A percentile compares a stretch with the other conserved stretches of the same genome.
Conservation (phyloP, 192 early-diverging fungal genomes). For the Coemansia guatemalensis region DNA sequence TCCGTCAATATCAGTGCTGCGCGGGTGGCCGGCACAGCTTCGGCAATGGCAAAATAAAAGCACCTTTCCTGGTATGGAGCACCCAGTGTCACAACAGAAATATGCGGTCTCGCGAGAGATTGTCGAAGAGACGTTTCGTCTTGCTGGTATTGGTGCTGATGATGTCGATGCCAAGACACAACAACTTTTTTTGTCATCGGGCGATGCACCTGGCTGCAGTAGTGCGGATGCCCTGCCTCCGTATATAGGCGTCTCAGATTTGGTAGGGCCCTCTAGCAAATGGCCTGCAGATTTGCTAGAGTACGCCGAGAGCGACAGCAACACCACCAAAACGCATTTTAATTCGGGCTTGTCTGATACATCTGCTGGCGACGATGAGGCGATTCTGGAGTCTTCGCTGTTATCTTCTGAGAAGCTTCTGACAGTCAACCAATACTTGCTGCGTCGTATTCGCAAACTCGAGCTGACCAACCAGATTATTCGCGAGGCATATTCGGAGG, state of each 20-base stretch:
- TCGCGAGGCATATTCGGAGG: conserved; percentile 47
- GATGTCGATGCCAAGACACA: not conserved
- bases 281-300: not conserved
- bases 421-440: conserved; percentile 29
- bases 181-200: not conserved
- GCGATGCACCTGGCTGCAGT: not conserved
- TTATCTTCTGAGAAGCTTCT: conserved; percentile 13
- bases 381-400: conserved; percentile 5
- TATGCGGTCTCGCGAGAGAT: not conserved
- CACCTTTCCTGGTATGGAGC: not conserved
- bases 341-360: not conserved
- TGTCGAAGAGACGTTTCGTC: not conserved
- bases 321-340: conserved; percentile 14
- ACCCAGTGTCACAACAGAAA: not conserved
- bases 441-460: conserved; percentile 51
- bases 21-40: not conserved
- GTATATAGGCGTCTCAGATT: not conserved
- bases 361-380: conserved; percentile 8
- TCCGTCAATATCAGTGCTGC: not conserved
- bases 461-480: conserved; percentile 54
- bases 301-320: conserved; percentile 12
- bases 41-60: not conserved
- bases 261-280: not conserved
- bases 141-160: not conserved
- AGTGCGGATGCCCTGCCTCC: not conserved